phyloP scores from a whole-genome alignment of 345 rosid genomes.

The Moricandia arvensis region DNA sequence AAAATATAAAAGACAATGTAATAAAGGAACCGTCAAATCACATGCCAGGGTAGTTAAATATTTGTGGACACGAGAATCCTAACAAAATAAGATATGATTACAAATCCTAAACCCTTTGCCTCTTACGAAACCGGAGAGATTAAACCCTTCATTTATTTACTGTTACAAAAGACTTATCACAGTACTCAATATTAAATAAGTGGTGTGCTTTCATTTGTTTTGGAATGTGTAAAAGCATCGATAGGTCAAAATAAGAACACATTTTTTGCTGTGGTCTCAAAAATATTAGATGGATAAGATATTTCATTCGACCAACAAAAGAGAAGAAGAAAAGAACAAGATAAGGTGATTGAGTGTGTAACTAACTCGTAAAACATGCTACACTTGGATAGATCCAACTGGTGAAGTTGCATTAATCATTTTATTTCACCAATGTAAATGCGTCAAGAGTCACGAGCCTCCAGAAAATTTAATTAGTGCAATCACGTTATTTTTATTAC shows the following conservation, averaged over 20 bases:
- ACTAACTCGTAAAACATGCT: neutral
- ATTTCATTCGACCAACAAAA: conserved; percentile 27
- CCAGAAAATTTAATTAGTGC: conserved; percentile 18
- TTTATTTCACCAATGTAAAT: conserved; percentile 15
- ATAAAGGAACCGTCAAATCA: conserved; percentile 24
- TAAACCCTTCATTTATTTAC: neutral
- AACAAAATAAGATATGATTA: neutral
- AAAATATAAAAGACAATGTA: neutral
- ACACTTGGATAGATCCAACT: conserved; percentile 15
- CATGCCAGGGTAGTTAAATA: neutral
- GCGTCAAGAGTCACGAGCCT: conserved; percentile 32
- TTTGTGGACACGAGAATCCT: conserved; percentile 30
- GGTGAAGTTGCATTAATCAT: conserved; percentile 18
- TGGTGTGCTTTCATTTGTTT: neutral
- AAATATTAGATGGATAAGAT: conserved; percentile 13
- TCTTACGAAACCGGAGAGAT: conserved; percentile 1
- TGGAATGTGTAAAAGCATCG: neutral
- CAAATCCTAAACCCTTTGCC: neutral
- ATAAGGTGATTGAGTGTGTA: conserved; percentile 10
- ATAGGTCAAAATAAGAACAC: neutral
- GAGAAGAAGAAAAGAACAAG: conserved; percentile 13
- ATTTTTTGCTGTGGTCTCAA: neutral
- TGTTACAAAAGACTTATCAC: neutral
- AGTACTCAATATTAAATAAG: neutral
- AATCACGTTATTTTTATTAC: conserved; percentile 19